Conservation (phyloP, 176 grass and related monocot species). For the Pontederia paniculata region DNA sequence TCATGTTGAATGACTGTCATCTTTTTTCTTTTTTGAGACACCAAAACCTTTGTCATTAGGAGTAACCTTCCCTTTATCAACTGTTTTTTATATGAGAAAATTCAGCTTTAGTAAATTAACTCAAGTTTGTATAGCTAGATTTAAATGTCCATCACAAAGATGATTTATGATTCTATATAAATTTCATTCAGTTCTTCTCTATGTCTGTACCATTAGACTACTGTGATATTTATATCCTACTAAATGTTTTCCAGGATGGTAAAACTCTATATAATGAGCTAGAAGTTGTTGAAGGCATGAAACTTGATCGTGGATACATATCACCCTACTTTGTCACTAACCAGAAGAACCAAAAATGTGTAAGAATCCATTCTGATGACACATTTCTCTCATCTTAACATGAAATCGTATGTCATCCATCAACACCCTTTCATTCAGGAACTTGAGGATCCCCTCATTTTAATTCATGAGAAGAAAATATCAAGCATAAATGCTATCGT, state of each 20-base stretch:
- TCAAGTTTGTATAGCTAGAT: too few species aligned
- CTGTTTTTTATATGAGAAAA: too few species aligned
- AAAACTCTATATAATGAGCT: conserved; percentile 35
- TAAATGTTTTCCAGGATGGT: conserved; percentile 25
- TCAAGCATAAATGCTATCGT: conserved; percentile 25
- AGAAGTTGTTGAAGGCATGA: conserved; percentile 53
- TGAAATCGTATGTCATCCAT: background rate
- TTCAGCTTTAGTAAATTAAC: too few species aligned
- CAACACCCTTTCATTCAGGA: background rate
- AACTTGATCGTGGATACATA: conserved; percentile 44
- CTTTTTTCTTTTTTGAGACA: too few species aligned
- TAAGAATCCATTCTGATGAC: conserved; percentile 8
- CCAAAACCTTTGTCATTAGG: too few species aligned
- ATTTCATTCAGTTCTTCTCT: background rate
- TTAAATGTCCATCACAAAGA: background rate
- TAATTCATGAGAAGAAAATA: conserved; percentile 52
- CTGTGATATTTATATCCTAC: background rate
- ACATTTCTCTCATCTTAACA: background rate
- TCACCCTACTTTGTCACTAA: conserved; percentile 39
- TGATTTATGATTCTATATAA: background rate
- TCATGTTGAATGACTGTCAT: background rate
- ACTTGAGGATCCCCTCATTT: conserved; percentile 33
- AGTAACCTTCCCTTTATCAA: too few species aligned
- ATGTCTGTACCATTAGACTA: background rate
- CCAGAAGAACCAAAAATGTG: conserved; percentile 43